phyloP scores from a whole-genome alignment of 2,329 filamentous ascomycete species.

The Zymoseptoria tritici region DNA sequence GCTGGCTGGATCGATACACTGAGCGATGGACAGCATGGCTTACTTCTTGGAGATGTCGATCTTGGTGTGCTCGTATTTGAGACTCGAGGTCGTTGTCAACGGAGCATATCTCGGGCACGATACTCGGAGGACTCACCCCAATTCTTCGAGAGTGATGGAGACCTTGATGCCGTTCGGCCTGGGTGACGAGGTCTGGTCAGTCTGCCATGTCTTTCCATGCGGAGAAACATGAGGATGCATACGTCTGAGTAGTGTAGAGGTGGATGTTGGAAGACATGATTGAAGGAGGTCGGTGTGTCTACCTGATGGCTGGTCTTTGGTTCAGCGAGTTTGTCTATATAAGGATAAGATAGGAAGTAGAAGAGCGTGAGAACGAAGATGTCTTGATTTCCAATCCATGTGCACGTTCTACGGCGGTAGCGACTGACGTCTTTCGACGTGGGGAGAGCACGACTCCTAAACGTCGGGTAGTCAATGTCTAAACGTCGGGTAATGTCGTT shows the following conservation, averaged over 20 bases:
- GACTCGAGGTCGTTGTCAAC: conserved; percentile 17
- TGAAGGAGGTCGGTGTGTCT: too few relatives aligned
- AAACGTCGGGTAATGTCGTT: too few relatives aligned
- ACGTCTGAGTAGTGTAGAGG: conserved; percentile 71
- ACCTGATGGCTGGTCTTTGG: too few relatives aligned
- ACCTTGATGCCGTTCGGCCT: conserved; percentile 55
- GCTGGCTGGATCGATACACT: neutral
- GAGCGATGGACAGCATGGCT: neutral
- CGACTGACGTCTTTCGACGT: too few relatives aligned
- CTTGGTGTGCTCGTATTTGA: conserved; percentile 68
- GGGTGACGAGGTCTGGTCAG: neutral
- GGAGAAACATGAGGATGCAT: conserved; percentile 38
- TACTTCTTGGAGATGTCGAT: conserved; percentile 64
- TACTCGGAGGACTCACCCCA: conserved; percentile 42
- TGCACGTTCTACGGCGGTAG: too few relatives aligned
- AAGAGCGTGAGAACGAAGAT: too few relatives aligned
- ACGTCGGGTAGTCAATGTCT: too few relatives aligned
- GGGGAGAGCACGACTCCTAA: too few relatives aligned
- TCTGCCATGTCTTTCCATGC: conserved; percentile 51
- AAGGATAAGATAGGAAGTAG: too few relatives aligned
- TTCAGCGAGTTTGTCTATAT: too few relatives aligned
- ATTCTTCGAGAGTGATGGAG: conserved; percentile 78
- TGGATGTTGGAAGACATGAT: conserved; percentile 50
- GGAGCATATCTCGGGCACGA: neutral
- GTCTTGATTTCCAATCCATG: too few relatives aligned